These are phyloP conservation scores for Crithidia bombi DNA, from an alignment of 208 protist genomes.

Conservation along the genomic window DNA sequence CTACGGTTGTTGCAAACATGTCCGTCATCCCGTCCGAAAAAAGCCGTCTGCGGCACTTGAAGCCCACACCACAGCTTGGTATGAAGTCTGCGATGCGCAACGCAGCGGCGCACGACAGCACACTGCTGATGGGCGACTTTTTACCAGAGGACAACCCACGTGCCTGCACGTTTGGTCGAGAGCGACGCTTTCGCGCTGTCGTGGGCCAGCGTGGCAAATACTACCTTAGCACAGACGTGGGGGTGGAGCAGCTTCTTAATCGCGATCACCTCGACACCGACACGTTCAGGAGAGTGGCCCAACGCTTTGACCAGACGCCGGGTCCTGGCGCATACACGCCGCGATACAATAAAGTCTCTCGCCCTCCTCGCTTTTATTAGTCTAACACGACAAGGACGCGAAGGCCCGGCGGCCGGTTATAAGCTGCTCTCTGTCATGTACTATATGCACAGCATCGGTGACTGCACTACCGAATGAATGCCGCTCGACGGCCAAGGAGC, in stretches of 20 bases:
- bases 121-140: constrained; percentile 62
- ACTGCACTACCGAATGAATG: no score
- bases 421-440: no score
- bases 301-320: constrained; percentile 38
- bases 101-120: constrained; percentile 55
- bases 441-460: no score
- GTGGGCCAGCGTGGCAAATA: constrained; percentile 51
- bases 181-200: constrained; percentile 69
- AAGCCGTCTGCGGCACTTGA: constrained; percentile 36
- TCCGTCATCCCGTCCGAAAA: constrained; percentile 37
- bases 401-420: no score
- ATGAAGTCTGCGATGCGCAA: constrained; percentile 63
- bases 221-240: constrained; percentile 53
- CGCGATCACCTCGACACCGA: constrained; percentile 3
- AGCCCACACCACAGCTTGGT: constrained; percentile 42
- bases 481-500: no score
- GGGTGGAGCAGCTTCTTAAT: constrained; percentile 41
- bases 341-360: constrained; percentile 67
- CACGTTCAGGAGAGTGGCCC: not conserved
- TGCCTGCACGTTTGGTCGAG: constrained; percentile 68
- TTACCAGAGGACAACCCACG: constrained; percentile 57
- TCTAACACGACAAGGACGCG: no score
- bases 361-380: constrained; percentile 35
- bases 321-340: constrained; percentile 85
- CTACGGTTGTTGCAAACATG: constrained; percentile 6